A percentile compares a stretch with the other conserved stretches of the same genome.
phyloP scores from a whole-genome alignment of 2,329 filamentous ascomycete genomes.

The Verticillium longisporum region DNA sequence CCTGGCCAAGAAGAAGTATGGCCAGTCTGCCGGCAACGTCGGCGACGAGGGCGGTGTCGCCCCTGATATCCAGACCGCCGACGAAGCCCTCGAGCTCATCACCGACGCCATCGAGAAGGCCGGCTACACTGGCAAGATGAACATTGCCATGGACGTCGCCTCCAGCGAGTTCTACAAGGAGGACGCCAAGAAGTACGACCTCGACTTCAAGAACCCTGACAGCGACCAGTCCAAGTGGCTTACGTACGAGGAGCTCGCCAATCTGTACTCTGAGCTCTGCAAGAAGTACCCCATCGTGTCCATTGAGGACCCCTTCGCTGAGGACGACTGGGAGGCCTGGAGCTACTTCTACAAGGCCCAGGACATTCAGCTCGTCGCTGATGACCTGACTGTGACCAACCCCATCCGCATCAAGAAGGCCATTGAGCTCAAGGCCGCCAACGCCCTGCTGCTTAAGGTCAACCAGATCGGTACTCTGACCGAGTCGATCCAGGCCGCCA shows the following conservation, averaged over 20 bases:
- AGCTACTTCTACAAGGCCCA: slow-evolving; percentile 99
- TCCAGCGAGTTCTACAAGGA: slow-evolving; percentile 99
- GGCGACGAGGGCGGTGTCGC: slow-evolving; percentile 99
- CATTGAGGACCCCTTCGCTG: slow-evolving; percentile 98
- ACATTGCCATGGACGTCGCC: slow-evolving; percentile 98
- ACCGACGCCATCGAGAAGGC: slow-evolving; percentile 88
- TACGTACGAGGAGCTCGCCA: slow-evolving; percentile 94
- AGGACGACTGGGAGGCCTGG: slow-evolving; percentile 99
- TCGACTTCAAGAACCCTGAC: slow-evolving; percentile 99
- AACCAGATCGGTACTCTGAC: slow-evolving; percentile 99
- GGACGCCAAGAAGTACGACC: slow-evolving; percentile 97
- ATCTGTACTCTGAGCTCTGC: slow-evolving; percentile 78
- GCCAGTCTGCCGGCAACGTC: slow-evolving; percentile 96
- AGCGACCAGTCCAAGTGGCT: slow-evolving; percentile 96
- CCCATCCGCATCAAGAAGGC: slow-evolving; percentile 99
- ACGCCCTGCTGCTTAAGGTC: slow-evolving; percentile 96
- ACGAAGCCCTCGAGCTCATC: slow-evolving; percentile 96
- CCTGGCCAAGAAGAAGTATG: slow-evolving; percentile 98
- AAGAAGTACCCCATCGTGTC: slow-evolving; percentile 98
- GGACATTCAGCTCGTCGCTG: slow-evolving; percentile 96
- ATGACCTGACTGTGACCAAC: slow-evolving; percentile 99
- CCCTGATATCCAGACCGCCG: slow-evolving; percentile 93
- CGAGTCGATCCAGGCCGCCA: slow-evolving; percentile 98
- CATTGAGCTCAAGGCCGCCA: slow-evolving; percentile 98
- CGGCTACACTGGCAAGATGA: slow-evolving; percentile 91